Base-by-base conservation (phyloP, 768 basidiomycete species). In the Leccinellum rugosiceps region DNA sequence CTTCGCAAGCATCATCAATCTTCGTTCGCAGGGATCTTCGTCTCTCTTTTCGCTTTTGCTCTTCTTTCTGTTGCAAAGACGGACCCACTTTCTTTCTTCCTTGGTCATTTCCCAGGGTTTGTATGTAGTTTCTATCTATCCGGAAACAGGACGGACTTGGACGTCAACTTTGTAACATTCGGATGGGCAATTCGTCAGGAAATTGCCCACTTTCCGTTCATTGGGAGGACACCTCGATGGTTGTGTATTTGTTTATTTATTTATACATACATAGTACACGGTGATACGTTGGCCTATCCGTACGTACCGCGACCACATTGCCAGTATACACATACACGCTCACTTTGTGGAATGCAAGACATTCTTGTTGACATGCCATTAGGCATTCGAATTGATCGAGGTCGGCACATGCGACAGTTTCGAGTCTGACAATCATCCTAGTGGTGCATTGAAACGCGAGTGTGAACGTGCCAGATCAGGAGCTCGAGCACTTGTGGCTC, bases 11-110 rank as follows among this genome's bases (percentile, higher is more conserved):
- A 11, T 11, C 41, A 6, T 21, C 19, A 43, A n/a, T 15, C 32
- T 68, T 68, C 60, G 68, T 70, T 69, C 66, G 28, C 13, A 21
- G 23, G 14, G 31, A 6, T 32, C 51, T 35, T 26, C 19, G 19
- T 8, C 9, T 43, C 19, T 43, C 41, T 2, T 21, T 21, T 43
- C 19, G 41, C 11, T 43, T 21, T 9, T 41, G n/a, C 38, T 11
- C 19, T 19, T 21, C 11, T n/a, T 46, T 63, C 61, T 57, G 59
- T 60, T 53, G 49, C 30, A 54, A 56, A 43, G 58, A 62, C 52
- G 60, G 65, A 68, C 59, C 11, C 19, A 45, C 13, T 30, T 34
- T 26, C 9, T 43, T 53, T 65, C 21, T 43, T 19, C 30, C 17
- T 28, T 31, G 17, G 30, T 23, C 38, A 14, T 38, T 38, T 6